A percentile compares a stretch with the other conserved stretches of the same genome.
These are phyloP conservation scores for Hypomontagnella submonticulosa DNA, from an alignment of 495 filamentous ascomycete genomes.

Conservation along the genomic window DNA sequence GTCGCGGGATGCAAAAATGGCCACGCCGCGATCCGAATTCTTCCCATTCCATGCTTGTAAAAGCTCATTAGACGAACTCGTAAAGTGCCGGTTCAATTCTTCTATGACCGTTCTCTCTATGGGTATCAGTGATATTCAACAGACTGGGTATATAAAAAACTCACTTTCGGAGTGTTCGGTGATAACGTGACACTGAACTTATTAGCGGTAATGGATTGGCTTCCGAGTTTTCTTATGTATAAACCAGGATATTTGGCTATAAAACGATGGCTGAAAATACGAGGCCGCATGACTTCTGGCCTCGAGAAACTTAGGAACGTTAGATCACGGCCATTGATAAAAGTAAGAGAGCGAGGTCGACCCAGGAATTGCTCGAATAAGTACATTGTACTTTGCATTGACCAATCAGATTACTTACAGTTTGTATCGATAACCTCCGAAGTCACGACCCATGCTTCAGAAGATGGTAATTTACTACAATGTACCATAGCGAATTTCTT, in stretches of 20 bases:
- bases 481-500: too few relatives aligned
- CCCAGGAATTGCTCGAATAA: background rate
- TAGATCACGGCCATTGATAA: background rate
- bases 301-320: background rate
- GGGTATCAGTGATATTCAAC: constrained; percentile 1
- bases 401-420: constrained; percentile 8
- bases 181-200: constrained; percentile 36
- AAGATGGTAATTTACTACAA: background rate
- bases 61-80: background rate
- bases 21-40: constrained; percentile 35
- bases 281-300: constrained; percentile 31
- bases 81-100: constrained; percentile 15
- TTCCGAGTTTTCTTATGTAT: constrained; percentile 15
- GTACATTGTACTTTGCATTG: constrained; percentile 1
- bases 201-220: constrained; percentile 16
- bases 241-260: constrained; percentile 17
- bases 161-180: constrained; percentile 34
- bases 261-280: constrained; percentile 15
- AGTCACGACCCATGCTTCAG: too few relatives aligned
- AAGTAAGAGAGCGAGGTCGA: too few relatives aligned
- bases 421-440: background rate
- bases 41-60: background rate
- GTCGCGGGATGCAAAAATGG: constrained; percentile 51
- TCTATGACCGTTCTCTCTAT: constrained; percentile 24
- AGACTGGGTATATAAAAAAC: background rate